Evolutionary conservation across 768 basidiomycete genomes (phyloP), one percentile per base, ranked within the genome.

Genomic region (Lentinula guzmanii): DNA sequence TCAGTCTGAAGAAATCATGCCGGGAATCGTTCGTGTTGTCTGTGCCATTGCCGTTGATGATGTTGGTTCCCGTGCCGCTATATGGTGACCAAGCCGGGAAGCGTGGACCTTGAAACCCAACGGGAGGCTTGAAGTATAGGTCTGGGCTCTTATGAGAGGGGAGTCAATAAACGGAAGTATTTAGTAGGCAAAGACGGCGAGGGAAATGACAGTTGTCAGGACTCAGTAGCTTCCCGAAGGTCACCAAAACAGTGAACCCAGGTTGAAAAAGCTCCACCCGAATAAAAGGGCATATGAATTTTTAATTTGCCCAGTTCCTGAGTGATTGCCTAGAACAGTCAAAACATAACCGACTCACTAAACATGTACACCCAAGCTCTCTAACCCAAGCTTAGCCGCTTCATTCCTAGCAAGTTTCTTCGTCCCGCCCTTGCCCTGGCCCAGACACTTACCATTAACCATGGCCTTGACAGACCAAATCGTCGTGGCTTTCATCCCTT

Each of bases 331-430:
- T 4, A 39, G n/a, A 39, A 24, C 53, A 39, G 3, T 37, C n/a
- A 31, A n/a, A 46, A 21, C 61, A 60, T 10, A 28, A 34, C 4
- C 28, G 8, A 78, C 80, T 73, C 68, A 79, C 80, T 72, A 82
- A 52, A 84, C 83, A 45, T 74, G 63, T 52, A 89, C 77, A 2
- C 84, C 87, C 70, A 92, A 65, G 61, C 73, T 79, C 67, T 76
- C 70, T 63, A 92, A 76, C 2, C 89, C 90, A 65, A 84, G 76
- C 71, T 90, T 91, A 34, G 91, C 91, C 4, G 91, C 91, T 69
- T 90, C 90, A 67, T 91, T 91, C 68, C 86, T 79, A 1, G 91
- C 91, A 1, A 82, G 81, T 70, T 87, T 90, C 80, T 93, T 93
- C 45, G 89, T 91, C 64, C 80, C 82, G 9, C 89, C 91, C 59